Conservation (phyloP, 352 stramenopile species). For the Phytophthora macrochlamydospora region DNA sequence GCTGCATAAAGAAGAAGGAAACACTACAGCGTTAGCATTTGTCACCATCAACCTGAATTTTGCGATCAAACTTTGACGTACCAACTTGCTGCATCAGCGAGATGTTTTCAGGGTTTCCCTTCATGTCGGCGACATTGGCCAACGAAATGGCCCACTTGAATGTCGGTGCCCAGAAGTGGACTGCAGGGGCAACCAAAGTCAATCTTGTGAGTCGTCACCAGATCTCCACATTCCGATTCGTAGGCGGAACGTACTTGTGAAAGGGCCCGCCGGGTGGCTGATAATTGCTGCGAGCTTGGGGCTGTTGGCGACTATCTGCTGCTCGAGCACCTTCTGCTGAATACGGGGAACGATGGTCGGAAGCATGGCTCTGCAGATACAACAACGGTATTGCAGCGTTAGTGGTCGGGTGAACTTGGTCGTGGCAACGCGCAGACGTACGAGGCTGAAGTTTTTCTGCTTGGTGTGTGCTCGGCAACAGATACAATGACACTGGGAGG, state of each 20-base stretch:
- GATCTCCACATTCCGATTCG: too few relatives aligned
- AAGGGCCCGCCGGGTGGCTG: constrained; percentile 81
- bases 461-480: neutral
- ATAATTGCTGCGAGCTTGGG: constrained; percentile 67
- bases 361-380: constrained; percentile 39
- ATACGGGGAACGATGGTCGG: constrained; percentile 75
- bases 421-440: neutral
- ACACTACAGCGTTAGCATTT: neutral
- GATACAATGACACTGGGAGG: neutral
- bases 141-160: constrained; percentile 91
- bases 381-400: neutral
- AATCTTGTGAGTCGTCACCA: neutral
- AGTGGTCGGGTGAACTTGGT: neutral
- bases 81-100: constrained; percentile 73
- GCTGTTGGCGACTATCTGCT: constrained; percentile 72
- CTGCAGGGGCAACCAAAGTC: constrained; percentile 15
- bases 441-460: neutral
- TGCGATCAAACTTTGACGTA: constrained; percentile 13
- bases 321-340: constrained; percentile 75
- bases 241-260: constrained; percentile 60
- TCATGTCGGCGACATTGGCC: constrained; percentile 89
- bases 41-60: neutral
- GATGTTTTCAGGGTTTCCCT: constrained; percentile 77
- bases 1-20: constrained; percentile 30
- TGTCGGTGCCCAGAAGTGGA: constrained; percentile 91